phyloP scores from a whole-genome alignment of 306 rosid genomes.

The Malus asiatica region DNA sequence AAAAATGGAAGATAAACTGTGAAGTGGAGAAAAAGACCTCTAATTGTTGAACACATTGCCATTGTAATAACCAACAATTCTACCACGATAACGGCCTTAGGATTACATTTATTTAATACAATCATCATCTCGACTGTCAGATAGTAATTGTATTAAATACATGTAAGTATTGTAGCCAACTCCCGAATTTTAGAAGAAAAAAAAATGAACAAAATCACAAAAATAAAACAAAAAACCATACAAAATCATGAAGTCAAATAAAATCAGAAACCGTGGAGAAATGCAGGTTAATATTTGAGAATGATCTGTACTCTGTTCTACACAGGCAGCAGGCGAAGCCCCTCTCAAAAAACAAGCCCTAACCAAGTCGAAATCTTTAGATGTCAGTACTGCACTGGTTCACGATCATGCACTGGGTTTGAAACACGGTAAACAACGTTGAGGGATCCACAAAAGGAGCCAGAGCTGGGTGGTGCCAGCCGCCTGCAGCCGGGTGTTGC shows the following conservation, averaged over 20 bases:
- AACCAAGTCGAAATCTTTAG: background rate
- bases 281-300: background rate
- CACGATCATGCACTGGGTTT: conserved; percentile 42
- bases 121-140: too few relatives aligned
- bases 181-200: background rate
- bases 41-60: background rate
- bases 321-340: background rate
- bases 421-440: conserved; percentile 40
- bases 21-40: background rate
- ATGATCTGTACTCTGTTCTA: background rate
- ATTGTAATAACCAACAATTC: background rate
- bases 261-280: background rate
- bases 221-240: background rate
- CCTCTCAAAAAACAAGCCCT: background rate
- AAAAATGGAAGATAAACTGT: background rate
- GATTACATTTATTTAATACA: too few relatives aligned
- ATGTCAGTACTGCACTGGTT: conserved; percentile 35
- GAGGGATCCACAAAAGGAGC: conserved; percentile 37
- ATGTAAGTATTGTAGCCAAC: too few relatives aligned
- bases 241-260: background rate
- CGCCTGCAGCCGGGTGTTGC: conserved; percentile 52
- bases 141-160: too few relatives aligned
- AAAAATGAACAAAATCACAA: background rate
- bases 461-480: conserved; percentile 61
- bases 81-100: background rate